Percentiles rank a stretch among this genome's conserved stretches.
These are phyloP conservation scores for Rubus idaeus DNA, from an alignment of 306 rosid species.

Conservation along the genomic window DNA sequence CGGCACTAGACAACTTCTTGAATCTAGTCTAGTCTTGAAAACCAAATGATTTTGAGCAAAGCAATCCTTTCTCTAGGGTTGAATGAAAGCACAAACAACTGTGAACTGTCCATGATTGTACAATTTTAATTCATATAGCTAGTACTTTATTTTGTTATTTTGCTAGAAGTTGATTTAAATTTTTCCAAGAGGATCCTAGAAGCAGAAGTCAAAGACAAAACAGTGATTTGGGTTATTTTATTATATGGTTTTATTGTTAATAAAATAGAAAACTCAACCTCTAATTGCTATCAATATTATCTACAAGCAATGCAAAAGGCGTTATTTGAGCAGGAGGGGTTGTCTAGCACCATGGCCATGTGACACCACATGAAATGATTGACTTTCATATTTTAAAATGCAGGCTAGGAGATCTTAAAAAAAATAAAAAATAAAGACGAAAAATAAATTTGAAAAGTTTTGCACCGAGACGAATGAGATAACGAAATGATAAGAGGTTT, in stretches of 20 bases:
- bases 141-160: not conserved
- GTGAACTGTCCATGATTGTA: not conserved
- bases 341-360: not conserved
- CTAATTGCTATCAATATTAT: not conserved
- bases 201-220: constrained; percentile 6
- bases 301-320: not conserved
- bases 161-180: not conserved
- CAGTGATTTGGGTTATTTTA: not conserved
- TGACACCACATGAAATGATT: not conserved
- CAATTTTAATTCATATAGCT: not conserved
- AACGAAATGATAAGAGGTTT: not conserved
- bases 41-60: no score
- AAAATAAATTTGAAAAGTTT: no score
- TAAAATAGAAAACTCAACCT: not conserved
- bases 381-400: no score
- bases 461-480: no score
- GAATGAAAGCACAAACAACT: not conserved
- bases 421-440: no score
- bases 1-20: no score
- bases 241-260: not conserved
- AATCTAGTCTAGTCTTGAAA: no score
- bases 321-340: not conserved
- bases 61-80: not conserved
- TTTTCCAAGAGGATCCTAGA: not conserved
- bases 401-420: no score